Evolutionary conservation across 179 eudicot genomes (phyloP).

Genomic region (Patellifolia procumbens): DNA sequence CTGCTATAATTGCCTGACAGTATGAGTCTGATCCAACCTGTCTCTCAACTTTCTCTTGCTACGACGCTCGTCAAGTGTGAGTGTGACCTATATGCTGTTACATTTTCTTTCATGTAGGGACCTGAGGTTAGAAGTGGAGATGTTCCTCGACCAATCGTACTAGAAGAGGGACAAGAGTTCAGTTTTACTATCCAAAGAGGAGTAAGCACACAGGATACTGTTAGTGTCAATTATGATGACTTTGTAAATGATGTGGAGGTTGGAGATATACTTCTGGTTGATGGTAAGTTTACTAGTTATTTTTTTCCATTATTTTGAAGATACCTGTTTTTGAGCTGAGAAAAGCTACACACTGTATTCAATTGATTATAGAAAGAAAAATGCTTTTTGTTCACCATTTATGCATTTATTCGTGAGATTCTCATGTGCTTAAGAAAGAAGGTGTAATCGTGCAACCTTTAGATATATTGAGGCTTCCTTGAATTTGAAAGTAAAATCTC

Average conservation of each 20-base stretch:
- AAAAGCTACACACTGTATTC: not conserved
- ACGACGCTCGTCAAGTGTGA: constrained; percentile 14
- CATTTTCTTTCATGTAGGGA: constrained; percentile 55
- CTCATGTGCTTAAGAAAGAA: not conserved
- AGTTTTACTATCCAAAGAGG: constrained; percentile 89
- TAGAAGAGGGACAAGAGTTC: constrained; percentile 88
- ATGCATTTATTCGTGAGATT: not conserved
- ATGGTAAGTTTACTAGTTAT: constrained; percentile 56
- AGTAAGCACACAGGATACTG: constrained; percentile 75
- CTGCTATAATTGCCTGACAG: not conserved
- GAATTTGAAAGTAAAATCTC: not conserved
- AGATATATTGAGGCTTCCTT: not conserved
- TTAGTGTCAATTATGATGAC: constrained; percentile 95
- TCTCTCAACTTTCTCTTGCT: not conserved
- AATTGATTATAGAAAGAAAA: not conserved
- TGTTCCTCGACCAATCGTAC: constrained; percentile 79
- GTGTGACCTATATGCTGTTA: not conserved
- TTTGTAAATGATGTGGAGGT: constrained; percentile 90
- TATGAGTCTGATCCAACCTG: not conserved
- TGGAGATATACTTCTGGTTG: constrained; percentile 86
- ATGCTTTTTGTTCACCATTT: not conserved
- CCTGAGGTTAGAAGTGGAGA: constrained; percentile 99
- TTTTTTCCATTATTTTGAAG: not conserved
- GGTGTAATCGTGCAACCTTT: not conserved
- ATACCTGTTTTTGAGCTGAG: not conserved